A percentile compares a stretch with the other conserved stretches of the same genome.
Conservation (phyloP, 2,329 filamentous ascomycete species). For the Colletotrichum graminicola region DNA sequence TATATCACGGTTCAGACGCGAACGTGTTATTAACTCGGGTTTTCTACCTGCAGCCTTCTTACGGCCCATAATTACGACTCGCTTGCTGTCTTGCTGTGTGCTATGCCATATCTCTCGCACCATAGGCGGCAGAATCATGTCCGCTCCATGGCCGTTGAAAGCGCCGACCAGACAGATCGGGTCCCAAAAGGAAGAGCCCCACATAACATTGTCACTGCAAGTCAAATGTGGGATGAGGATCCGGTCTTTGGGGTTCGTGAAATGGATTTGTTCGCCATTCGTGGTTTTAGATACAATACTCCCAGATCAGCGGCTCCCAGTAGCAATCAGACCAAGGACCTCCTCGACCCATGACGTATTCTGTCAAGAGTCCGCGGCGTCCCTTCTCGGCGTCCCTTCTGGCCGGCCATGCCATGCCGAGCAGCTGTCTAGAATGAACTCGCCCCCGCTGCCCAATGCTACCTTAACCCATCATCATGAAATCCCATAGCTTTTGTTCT, state of each 20-base stretch:
- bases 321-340: not conserved
- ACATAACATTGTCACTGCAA: no score
- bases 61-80: not conserved
- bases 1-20: not conserved
- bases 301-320: not conserved
- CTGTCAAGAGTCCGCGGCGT: not conserved
- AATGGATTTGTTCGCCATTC: slow-evolving; percentile 40
- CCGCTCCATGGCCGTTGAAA: not conserved
- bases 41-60: not conserved
- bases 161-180: not conserved
- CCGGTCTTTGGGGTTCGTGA: not conserved
- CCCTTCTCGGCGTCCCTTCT: not conserved
- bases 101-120: not conserved
- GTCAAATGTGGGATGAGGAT: no score
- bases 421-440: not conserved
- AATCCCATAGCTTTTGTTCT: slow-evolving; percentile 40
- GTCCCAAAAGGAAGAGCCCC: not conserved
- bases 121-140: not conserved
- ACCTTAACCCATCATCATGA: slow-evolving; percentile 23
- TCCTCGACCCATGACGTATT: not conserved
- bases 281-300: slow-evolving; percentile 39
- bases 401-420: slow-evolving; percentile 1
- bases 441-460: slow-evolving; percentile 25
- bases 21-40: not conserved
- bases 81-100: not conserved